Evolutionary conservation across 495 filamentous ascomycete species (phyloP), one percentile per base, ranked within the genome.

Genomic region (Aspergillus heteromorphus): DNA sequence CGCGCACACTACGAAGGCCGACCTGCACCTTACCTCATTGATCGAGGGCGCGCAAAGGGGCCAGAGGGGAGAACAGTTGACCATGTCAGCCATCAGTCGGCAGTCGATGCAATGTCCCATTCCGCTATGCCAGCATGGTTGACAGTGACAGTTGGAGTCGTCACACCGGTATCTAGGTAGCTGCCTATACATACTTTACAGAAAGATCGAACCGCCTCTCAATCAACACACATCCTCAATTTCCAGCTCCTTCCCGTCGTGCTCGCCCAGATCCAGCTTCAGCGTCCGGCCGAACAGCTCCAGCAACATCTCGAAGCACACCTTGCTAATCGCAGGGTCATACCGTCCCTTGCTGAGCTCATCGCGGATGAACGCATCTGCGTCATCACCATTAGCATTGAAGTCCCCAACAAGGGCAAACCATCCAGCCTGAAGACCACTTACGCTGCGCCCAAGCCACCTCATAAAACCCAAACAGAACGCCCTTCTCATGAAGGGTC

Each of bases 301-400:
- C 18, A 91, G 70, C 56, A 97, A 67, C 67, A 97, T 88, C 79
- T 92, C 87, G 64, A 95, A 96, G 71, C 92, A 96, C n/a, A 88
- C 80, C 65, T 89, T 90, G 10, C 83, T 83, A 50, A 97, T 82
- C 2, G 85, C 87, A 0, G 92, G 89, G 60, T 97, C 92, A 60
- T 96, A 97, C 11, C 92, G 80, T 5, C 91, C 91, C 73, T 96
- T 97, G 64, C 86, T 91, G 42, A 92, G 75, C 71, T 97, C 92
- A 64, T 96, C 92, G n/a, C 92, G 82, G 64, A 97, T 96, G 62
- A 97, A 97, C 0, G 91, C 90, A 75, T 95, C 79, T 80, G 48
- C 25, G 7, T 36, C 20, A 20, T 8, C 16, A 6, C 18, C 23
- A 25, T 29, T 42, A 40, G 23, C 11, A 16, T 34, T 13, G 18